These are phyloP conservation scores for Alternaria dauci DNA, from an alignment of 2,329 filamentous ascomycete genomes.

Conservation along the genomic window DNA sequence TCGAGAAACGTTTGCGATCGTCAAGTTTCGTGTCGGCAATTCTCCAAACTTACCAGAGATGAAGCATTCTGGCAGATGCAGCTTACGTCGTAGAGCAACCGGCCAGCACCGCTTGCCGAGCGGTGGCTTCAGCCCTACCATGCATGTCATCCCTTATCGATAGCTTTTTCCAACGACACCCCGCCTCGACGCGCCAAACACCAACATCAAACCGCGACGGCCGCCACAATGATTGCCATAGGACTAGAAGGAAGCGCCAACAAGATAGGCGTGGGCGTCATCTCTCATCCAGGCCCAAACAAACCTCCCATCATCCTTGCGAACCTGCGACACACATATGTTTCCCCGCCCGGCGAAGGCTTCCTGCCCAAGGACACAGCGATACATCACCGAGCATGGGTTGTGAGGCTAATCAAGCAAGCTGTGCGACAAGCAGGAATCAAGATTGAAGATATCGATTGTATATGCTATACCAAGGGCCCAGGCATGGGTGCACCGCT, in stretches of 20 bases:
- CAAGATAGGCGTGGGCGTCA: conserved; percentile 94
- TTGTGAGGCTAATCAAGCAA: conserved; percentile 79
- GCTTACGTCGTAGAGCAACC: not conserved
- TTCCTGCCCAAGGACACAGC: conserved; percentile 98
- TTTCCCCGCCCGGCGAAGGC: conserved; percentile 88
- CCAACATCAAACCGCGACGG: conserved; percentile 9
- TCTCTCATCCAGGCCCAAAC: conserved; percentile 71
- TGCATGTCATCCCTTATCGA: conserved; percentile 28
- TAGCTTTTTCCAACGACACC: conserved; percentile 29
- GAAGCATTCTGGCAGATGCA: not conserved
- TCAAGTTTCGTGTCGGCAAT: not conserved
- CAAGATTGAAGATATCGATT: conserved; percentile 72
- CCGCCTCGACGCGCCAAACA: conserved; percentile 28
- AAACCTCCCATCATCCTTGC: conserved; percentile 71
- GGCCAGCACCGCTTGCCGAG: not conserved
- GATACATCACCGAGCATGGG: conserved; percentile 85
- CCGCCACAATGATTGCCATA: conserved; percentile 67
- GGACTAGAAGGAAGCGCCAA: conserved; percentile 94
- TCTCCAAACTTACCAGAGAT: not conserved
- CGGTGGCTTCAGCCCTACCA: conserved; percentile 17
- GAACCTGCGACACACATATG: conserved; percentile 94
- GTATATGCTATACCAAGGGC: conserved; percentile 94
- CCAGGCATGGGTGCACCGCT: conserved; percentile 97
- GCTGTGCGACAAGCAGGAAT: conserved; percentile 74
- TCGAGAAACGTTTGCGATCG: not conserved